phyloP scores from a whole-genome alignment of 495 filamentous ascomycete genomes.

The Xylaria nigripes region DNA sequence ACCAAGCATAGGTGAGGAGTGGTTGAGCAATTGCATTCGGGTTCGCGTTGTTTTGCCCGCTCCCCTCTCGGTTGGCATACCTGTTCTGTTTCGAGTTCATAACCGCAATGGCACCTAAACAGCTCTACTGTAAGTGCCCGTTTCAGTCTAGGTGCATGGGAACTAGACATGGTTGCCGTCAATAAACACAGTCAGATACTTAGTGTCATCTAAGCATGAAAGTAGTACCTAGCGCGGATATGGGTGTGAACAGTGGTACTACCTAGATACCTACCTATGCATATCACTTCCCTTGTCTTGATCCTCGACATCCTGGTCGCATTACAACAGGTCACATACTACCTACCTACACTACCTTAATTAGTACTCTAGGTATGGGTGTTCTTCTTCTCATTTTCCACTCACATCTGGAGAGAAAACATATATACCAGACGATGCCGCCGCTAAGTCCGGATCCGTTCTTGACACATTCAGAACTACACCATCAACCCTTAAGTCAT shows the following conservation, averaged over 20 bases:
- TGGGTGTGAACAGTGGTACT: neutral
- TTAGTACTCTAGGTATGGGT: neutral
- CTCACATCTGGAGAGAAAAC: neutral
- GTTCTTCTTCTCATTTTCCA: neutral
- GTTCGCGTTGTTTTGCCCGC: too few relatives aligned
- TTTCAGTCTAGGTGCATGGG: too few relatives aligned
- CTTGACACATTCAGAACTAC: neutral
- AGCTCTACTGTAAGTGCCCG: too few relatives aligned
- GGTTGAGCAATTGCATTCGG: too few relatives aligned
- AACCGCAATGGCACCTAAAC: too few relatives aligned
- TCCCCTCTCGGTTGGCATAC: too few relatives aligned
- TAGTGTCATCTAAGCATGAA: neutral
- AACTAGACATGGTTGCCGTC: too few relatives aligned
- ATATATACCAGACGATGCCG: constrained; percentile 3
- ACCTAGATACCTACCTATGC: too few relatives aligned
- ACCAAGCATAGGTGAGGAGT: too few relatives aligned
- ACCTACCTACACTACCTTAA: too few relatives aligned
- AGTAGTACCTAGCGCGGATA: neutral
- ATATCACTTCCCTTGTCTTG: neutral
- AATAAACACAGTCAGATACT: too few relatives aligned
- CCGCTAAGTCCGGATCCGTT: neutral
- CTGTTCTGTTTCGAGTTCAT: too few relatives aligned
- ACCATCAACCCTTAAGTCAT: constrained; percentile 1
- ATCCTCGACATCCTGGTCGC: neutral
- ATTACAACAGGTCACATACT: neutral